Percentiles rank a stretch among this genome's conserved stretches.
These are phyloP conservation scores for Lophium mytilinum DNA, from an alignment of 495 filamentous ascomycete species.

Conservation along the genomic window DNA sequence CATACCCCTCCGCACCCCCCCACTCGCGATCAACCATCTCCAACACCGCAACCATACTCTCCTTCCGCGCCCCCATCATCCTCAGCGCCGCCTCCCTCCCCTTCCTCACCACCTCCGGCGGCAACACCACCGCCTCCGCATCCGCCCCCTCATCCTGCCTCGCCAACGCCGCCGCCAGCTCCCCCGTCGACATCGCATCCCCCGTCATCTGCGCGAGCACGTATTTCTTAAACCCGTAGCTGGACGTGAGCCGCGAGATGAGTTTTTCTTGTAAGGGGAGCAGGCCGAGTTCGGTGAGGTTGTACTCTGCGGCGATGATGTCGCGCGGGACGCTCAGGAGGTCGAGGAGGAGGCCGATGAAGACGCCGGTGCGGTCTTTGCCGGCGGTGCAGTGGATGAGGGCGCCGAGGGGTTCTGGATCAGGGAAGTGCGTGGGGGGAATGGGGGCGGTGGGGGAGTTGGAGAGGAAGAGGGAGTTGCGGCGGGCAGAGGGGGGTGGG, in stretches of 20 bases:
- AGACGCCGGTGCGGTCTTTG: constrained; percentile 39
- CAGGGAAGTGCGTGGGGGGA: not conserved
- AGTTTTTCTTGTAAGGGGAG: constrained; percentile 6
- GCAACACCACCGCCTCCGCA: constrained; percentile 1
- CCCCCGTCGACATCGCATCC: not conserved
- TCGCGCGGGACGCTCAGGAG: constrained; percentile 26
- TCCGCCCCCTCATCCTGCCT: not conserved
- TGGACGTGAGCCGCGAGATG: constrained; percentile 1
- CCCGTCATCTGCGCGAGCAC: not conserved
- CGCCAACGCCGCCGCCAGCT: not conserved
- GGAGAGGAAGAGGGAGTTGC: not conserved
- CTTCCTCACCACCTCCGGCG: constrained; percentile 7
- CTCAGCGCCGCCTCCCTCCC: constrained; percentile 28
- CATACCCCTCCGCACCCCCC: constrained; percentile 50
- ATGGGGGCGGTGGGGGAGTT: not conserved
- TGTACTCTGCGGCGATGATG: constrained; percentile 31
- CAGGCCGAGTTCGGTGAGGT: constrained; percentile 31
- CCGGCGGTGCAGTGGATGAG: constrained; percentile 38
- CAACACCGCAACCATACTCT: constrained; percentile 46
- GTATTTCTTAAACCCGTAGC: constrained; percentile 10
- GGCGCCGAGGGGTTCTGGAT: constrained; percentile 13
- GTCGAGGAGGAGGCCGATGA: constrained; percentile 31
- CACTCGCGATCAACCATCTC: constrained; percentile 43
- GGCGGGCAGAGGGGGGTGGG: not conserved
- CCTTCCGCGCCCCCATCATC: constrained; percentile 30